A percentile compares a stretch with the other conserved stretches of the same genome.
phyloP scores from a whole-genome alignment of 768 basidiomycete species.

The Leccinum boreale region DNA sequence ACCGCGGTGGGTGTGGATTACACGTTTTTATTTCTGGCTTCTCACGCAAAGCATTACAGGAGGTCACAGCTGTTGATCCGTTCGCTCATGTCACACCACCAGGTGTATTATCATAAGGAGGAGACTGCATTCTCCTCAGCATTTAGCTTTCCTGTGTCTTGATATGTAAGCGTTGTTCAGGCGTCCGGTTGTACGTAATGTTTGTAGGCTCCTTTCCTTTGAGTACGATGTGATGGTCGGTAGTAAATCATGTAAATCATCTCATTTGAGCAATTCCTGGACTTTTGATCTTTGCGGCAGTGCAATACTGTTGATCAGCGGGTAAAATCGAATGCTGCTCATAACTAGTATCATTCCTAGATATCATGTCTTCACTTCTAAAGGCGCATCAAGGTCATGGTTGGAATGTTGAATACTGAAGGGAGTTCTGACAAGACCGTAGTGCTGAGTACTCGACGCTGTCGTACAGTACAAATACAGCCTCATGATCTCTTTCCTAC shows the following conservation, averaged over 20 bases:
- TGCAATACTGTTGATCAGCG: too few species aligned
- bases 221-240: not conserved
- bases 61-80: constrained; percentile 8
- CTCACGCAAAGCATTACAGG: constrained; percentile 6
- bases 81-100: constrained; percentile 4
- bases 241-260: not conserved
- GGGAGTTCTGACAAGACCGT: too few species aligned
- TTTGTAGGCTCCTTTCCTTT: not conserved
- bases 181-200: not conserved
- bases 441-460: too few species aligned
- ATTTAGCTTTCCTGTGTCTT: not conserved
- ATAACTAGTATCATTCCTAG: too few species aligned
- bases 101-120: not conserved
- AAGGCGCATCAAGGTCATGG: too few species aligned
- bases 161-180: not conserved
- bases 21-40: not conserved
- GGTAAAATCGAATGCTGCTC: too few species aligned
- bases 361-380: too few species aligned
- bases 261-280: not conserved
- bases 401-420: too few species aligned
- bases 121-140: not conserved
- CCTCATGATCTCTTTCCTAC: too few species aligned
- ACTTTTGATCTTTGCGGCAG: too few species aligned
- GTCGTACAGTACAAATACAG: too few species aligned
- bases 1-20: constrained; percentile 12